Evolutionary conservation across 305 asterid species (phyloP).

Genomic region (Solanum hybrid): DNA sequence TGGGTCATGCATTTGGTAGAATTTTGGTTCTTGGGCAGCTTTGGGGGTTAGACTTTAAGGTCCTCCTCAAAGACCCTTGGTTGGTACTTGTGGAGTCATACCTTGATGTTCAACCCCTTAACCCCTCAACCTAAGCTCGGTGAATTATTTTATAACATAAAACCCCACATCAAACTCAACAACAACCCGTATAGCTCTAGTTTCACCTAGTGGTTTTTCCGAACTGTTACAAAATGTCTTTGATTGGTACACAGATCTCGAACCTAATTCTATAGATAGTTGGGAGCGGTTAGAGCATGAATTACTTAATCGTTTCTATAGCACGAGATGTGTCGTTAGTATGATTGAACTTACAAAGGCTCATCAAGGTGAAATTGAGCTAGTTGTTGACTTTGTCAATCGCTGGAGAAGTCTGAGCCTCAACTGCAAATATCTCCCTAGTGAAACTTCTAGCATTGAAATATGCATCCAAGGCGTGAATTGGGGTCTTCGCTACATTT

Average conservation of each 20-base stretch:
- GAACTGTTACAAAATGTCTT: too few relatives aligned
- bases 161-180: too few relatives aligned
- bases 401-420: background rate
- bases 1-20: too few relatives aligned
- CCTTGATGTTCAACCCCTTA: too few relatives aligned
- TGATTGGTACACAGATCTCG: background rate
- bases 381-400: background rate
- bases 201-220: too few relatives aligned
- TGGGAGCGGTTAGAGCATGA: background rate
- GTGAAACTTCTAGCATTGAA: background rate
- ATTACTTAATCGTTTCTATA: background rate
- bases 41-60: too few relatives aligned
- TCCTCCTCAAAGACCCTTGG: too few relatives aligned
- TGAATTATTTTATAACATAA: too few relatives aligned
- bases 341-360: background rate
- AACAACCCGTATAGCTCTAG: too few relatives aligned
- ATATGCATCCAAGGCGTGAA: background rate
- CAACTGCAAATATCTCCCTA: background rate
- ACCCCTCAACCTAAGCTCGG: too few relatives aligned
- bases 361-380: background rate
- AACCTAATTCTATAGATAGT: background rate
- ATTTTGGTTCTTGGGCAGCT: too few relatives aligned
- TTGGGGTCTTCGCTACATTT: background rate
- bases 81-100: too few relatives aligned
- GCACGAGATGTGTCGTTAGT: background rate